A percentile compares a stretch with the other conserved stretches of the same genome.
Conservation (phyloP, 345 rosid species). For the Cardamine chenopodiifolia region DNA sequence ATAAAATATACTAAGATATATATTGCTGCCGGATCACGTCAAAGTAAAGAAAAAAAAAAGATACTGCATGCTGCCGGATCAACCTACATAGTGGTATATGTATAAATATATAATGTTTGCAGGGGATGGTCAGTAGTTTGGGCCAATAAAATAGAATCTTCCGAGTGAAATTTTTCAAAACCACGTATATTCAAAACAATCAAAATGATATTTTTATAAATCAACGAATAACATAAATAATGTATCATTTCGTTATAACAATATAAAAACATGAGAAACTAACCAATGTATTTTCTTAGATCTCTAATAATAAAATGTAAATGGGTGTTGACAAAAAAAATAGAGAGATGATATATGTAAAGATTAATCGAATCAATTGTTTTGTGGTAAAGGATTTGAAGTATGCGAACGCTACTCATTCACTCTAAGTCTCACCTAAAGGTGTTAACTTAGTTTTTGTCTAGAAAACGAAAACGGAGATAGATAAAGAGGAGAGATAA, state of each 20-base stretch:
- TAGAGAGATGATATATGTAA: neutral
- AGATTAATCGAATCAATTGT: neutral
- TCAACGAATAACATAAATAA: neutral
- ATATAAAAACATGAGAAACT: neutral
- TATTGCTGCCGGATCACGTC: constrained; percentile 28
- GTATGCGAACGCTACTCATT: neutral
- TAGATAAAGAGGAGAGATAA: constrained; percentile 19
- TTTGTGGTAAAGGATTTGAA: neutral
- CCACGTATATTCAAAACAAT: neutral
- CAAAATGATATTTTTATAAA: neutral
- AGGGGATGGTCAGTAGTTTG: neutral
- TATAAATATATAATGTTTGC: constrained; percentile 1
- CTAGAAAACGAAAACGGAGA: constrained; percentile 1
- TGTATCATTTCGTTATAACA: neutral
- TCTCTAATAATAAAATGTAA: neutral
- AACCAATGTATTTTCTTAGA: neutral
- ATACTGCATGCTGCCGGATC: constrained; percentile 25
- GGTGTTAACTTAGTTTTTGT: neutral
- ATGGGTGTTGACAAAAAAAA: neutral
- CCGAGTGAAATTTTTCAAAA: neutral
- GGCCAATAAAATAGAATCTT: neutral
- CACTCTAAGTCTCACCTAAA: neutral
- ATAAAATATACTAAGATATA: constrained; percentile 25
- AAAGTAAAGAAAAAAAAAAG: neutral
- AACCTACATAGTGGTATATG: neutral